A percentile compares a stretch with the other conserved stretches of the same genome.
These are phyloP conservation scores for Dryadomyces sulphureus DNA, from an alignment of 2,329 filamentous ascomycete species.

Conservation along the genomic window DNA sequence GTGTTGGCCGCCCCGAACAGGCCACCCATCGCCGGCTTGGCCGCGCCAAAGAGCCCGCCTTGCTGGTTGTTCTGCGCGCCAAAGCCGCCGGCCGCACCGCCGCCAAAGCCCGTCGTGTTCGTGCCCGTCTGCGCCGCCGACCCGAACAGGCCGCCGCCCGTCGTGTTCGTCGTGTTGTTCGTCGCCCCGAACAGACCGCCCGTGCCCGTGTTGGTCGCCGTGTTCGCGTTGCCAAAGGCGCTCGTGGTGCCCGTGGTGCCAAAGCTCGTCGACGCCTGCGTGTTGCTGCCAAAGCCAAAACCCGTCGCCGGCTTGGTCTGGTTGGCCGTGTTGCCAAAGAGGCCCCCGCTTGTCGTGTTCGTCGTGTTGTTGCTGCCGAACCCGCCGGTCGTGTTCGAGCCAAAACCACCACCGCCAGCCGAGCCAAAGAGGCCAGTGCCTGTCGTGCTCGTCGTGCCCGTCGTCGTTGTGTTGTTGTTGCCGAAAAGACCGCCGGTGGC, in stretches of 20 bases:
- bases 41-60: slow-evolving; percentile 16
- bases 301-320: slow-evolving; percentile 6
- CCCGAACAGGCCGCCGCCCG: slow-evolving; percentile 17
- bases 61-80: slow-evolving; percentile 13
- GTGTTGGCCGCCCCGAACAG: slow-evolving; percentile 5
- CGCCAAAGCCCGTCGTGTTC: not conserved
- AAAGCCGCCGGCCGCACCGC: slow-evolving; percentile 13
- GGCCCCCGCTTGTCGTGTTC: slow-evolving; percentile 17
- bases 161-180: slow-evolving; percentile 8
- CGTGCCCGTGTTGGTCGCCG: not conserved
- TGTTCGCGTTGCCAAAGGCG: slow-evolving; percentile 16
- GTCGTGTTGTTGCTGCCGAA: slow-evolving; percentile 20
- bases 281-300: slow-evolving; percentile 6
- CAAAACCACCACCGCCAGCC: slow-evolving; percentile 18
- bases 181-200: slow-evolving; percentile 22
- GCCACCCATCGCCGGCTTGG: slow-evolving; percentile 14
- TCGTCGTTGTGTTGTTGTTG: slow-evolving; percentile 15
- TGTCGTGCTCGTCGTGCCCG: no score
- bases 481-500: slow-evolving; percentile 19
- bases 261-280: slow-evolving; percentile 21
- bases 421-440: slow-evolving; percentile 26
- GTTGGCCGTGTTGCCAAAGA: slow-evolving; percentile 29
- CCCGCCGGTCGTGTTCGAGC: slow-evolving; percentile 20
- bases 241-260: slow-evolving; percentile 17
- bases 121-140: slow-evolving; percentile 13